Percentiles rank a stretch among this genome's conserved stretches.
These are phyloP conservation scores for Dalechampia spathulata DNA, from an alignment of 441 rosid species.

Conservation along the genomic window DNA sequence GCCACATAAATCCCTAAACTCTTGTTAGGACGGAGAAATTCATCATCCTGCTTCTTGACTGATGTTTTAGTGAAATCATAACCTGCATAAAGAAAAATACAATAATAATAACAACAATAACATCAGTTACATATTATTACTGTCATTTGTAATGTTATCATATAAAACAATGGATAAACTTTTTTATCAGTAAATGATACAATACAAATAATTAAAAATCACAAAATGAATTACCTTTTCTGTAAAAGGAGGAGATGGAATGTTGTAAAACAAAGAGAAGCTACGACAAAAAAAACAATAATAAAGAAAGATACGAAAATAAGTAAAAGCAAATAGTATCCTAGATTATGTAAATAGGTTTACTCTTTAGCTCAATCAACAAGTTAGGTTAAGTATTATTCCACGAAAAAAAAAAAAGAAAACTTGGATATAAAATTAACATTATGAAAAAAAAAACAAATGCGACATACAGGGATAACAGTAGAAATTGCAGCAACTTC, in stretches of 20 bases:
- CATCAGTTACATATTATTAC: no score
- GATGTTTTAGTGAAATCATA: conserved; percentile 13
- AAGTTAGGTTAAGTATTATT: no score
- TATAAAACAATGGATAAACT: no score
- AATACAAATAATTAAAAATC: no score
- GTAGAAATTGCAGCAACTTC: conserved; percentile 58
- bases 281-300: conserved; percentile 29
- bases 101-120: no score
- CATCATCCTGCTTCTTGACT: conserved; percentile 36
- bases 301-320: neutral
- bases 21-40: conserved; percentile 29
- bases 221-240: conserved; percentile 26
- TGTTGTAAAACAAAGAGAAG: conserved; percentile 53
- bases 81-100: conserved; percentile 17
- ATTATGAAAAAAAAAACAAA: neutral
- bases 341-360: no score
- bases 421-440: no score
- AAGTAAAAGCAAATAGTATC: no score
- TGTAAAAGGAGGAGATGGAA: conserved; percentile 27
- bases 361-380: no score
- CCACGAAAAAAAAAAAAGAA: no score
- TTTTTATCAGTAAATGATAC: no score
- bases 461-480: conserved; percentile 45
- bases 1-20: conserved; percentile 35
- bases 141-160: no score